Evolutionary conservation across 345 rosid genomes (phyloP), one percentile per base, ranked within the genome.

Genomic region (Mercurialis annua): DNA sequence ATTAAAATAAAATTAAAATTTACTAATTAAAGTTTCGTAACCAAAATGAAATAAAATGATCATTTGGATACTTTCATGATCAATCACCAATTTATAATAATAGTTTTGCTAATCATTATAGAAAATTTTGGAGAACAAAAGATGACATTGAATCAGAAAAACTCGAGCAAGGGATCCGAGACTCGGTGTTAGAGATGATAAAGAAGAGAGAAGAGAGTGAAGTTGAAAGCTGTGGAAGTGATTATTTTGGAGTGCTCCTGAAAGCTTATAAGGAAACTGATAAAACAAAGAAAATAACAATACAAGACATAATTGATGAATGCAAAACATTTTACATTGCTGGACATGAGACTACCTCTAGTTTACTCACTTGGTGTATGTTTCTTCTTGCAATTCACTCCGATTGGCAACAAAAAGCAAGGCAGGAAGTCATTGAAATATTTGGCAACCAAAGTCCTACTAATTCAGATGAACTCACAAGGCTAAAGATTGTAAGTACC

Each of bases 331-430:
- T n/a, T n/a, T n/a, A n/a, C n/a, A n/a, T n/a, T n/a, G n/a, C n/a
- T n/a, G n/a, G n/a, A n/a, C n/a, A n/a, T n/a, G n/a, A n/a, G n/a
- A n/a, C n/a, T n/a, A n/a, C n/a, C n/a, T n/a, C n/a, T n/a, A n/a
- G n/a, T n/a, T n/a, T n/a, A n/a, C n/a, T n/a, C n/a, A n/a, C n/a
- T n/a, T n/a, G n/a, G n/a, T n/a, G n/a, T n/a, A n/a, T n/a, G n/a
- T 34, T 76, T 10, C 69, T 71, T 56, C 52, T 82, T 6, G 68
- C 80, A 42, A 5, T 73, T 26, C 70, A 80, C 56, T 5, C 55
- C 1, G 78, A 82, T 23, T 80, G 86, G 82, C 83, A 82, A 71
- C 78, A 77, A n/a, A 68, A 80, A 71, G 78, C 58, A 10, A 77
- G 82, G 60, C 66, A 26, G 30, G 78, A 81, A 30, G 75, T 73